Evolutionary conservation across 106 monocot genomes (phyloP).

Genomic region (Acorus gramineus): DNA sequence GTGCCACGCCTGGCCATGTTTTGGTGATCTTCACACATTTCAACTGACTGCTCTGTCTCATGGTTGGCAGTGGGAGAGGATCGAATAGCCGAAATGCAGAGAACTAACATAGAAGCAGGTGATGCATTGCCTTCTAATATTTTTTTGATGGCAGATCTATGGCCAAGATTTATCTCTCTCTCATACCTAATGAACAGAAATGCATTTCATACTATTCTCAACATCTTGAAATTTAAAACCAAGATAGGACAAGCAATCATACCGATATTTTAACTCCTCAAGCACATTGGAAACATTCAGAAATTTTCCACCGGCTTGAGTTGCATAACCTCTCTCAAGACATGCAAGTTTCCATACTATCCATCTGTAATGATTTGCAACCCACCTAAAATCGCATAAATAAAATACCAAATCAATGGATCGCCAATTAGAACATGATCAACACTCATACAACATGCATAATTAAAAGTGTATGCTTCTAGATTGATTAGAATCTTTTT

Average conservation of each 20-base stretch:
- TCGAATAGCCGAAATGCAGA: slow-evolving; percentile 72
- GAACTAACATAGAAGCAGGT: slow-evolving; percentile 66
- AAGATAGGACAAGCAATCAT: background rate
- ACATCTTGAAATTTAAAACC: too few species aligned
- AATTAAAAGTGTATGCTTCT: too few species aligned
- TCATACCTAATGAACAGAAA: slow-evolving; percentile 62
- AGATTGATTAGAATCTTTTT: too few species aligned
- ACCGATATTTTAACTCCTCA: slow-evolving; percentile 92
- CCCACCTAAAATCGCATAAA: slow-evolving; percentile 46
- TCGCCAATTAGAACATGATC: too few species aligned
- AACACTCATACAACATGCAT: too few species aligned
- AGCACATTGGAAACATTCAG: slow-evolving; percentile 69
- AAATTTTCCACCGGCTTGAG: slow-evolving; percentile 36
- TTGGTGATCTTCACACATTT: slow-evolving; percentile 4
- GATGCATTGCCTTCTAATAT: slow-evolving; percentile 87
- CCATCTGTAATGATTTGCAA: slow-evolving; percentile 90
- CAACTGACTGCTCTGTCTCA: slow-evolving; percentile 12
- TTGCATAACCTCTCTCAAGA: slow-evolving; percentile 71
- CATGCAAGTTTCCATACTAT: slow-evolving; percentile 96
- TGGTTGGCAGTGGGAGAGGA: slow-evolving; percentile 8
- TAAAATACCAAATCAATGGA: too few species aligned
- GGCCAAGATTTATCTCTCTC: slow-evolving; percentile 76
- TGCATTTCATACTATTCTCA: too few species aligned
- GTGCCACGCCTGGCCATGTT: slow-evolving; percentile 4
- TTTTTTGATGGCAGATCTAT: slow-evolving; percentile 72